Evolutionary conservation across 176 grass and related monocot genomes (phyloP).

Genomic region (Triticum dicoccoides): DNA sequence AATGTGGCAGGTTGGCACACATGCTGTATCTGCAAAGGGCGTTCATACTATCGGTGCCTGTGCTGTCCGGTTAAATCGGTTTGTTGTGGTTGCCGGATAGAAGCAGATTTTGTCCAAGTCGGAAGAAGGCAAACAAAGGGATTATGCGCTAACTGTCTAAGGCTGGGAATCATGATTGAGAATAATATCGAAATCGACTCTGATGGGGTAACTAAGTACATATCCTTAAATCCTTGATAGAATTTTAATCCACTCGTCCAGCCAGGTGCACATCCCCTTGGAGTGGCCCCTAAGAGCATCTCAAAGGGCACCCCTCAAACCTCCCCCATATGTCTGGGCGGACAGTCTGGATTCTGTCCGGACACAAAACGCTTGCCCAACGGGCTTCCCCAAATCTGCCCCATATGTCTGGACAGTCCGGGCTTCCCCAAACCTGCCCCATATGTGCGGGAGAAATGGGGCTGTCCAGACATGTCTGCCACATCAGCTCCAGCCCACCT

Average conservation of each 20-base stretch:
- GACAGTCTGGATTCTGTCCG: not conserved
- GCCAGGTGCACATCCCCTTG: not conserved
- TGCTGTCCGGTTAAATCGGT: constrained; percentile 58
- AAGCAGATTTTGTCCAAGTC: constrained; percentile 61
- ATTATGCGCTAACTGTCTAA: constrained; percentile 80
- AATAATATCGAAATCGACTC: constrained; percentile 52
- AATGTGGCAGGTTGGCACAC: constrained; percentile 73
- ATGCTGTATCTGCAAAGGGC: constrained; percentile 70
- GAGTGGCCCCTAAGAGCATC: not conserved
- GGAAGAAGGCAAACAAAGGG: constrained; percentile 62
- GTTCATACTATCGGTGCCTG: constrained; percentile 56
- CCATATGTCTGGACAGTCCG: not conserved
- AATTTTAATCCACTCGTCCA: not conserved
- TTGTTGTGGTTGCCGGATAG: constrained; percentile 51
- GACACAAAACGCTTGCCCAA: not conserved
- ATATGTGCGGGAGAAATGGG: not conserved
- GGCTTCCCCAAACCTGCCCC: not conserved
- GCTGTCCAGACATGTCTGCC: not conserved
- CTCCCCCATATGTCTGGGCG: not conserved
- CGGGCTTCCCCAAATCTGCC: not conserved
- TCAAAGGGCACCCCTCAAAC: too few species aligned
- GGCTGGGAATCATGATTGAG: constrained; percentile 60
- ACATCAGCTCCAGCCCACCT: not conserved
- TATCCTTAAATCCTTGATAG: not conserved
- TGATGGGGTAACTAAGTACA: constrained; percentile 56